Base-by-base conservation (phyloP, 352 stramenopile genomes). In the Phytophthora pini region DNA sequence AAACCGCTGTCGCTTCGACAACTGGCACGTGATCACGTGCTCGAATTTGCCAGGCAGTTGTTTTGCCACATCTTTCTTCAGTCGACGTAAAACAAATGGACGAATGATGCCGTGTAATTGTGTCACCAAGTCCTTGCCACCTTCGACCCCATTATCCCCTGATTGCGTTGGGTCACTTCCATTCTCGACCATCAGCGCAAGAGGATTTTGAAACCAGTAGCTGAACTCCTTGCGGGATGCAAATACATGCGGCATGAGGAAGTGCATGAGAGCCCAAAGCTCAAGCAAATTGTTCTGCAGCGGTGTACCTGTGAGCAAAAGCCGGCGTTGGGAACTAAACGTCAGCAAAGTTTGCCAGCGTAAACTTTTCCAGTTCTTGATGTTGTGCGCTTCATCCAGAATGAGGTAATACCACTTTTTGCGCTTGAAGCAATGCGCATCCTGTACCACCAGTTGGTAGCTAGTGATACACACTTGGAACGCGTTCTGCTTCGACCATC, bases 371-470 rank as follows among this genome's bases (percentile, higher is more conserved):
- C 98, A 99, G 73, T 99, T 99, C 74, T 99, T 99, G 73, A 99
- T 99, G 68, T 99, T 98, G 73, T 99, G 98, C 3, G 97, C 98
- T 82, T 99, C 98, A 53, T 99, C 97, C 3, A 99, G 71, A 48
- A 99, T 98, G 7, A 99, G 64, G 69, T 99, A 99, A 68, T 99
- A 99, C 97, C 98, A 99, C 60, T 98, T 98, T 61, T 99, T 99
- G 31, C 97, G 82, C 61, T 98, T 98, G 68, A 99, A 99, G 47
- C 95, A 97, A 62, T 97, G 94, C 4, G 96, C 88, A 74, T 99
- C 98, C 69, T 99, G 95, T 3, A 99, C 96, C 10, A 97, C 97
- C 11, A 99, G 82, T 62, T 99, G 97, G 76, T 99, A 99, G 34
- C 94, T 99, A 8, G 98, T 99, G 41, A 99, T 98, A 52, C 97